Evolutionary conservation across 805 yeast species (phyloP).

Genomic region (Sugiyamaella chiloensis): DNA sequence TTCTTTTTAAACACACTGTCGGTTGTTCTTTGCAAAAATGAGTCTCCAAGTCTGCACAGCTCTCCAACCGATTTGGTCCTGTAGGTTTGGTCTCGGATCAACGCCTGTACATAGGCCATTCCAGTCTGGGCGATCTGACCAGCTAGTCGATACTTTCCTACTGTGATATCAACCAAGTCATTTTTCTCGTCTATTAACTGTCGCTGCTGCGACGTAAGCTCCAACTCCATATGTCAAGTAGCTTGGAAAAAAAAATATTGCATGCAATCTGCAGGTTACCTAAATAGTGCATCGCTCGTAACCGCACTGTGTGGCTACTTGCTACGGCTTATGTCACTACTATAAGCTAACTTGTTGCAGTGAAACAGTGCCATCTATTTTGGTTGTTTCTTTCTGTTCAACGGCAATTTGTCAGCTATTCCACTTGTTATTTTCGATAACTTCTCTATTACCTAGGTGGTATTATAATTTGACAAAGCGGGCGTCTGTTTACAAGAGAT

Average conservation of each 20-base stretch:
- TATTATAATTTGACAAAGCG: no score
- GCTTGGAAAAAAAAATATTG: conserved; percentile 1
- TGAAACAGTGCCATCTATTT: background rate
- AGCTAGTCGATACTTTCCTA: conserved; percentile 83
- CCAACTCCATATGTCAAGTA: conserved; percentile 19
- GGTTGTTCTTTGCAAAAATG: conserved; percentile 60
- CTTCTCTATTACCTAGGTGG: no score
- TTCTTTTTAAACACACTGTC: conserved; percentile 54
- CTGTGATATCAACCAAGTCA: conserved; percentile 53
- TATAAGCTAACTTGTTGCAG: no score
- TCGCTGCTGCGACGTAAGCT: conserved; percentile 23
- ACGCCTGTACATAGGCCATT: conserved; percentile 51
- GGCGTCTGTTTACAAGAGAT: no score
- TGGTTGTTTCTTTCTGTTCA: no score
- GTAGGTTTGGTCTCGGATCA: conserved; percentile 15
- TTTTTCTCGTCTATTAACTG: conserved; percentile 64
- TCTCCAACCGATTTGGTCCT: conserved; percentile 41
- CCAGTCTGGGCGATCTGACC: conserved; percentile 88
- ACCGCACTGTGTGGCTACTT: no score
- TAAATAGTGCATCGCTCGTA: no score
- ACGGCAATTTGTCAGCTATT: no score
- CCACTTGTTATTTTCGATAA: no score
- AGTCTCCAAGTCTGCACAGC: conserved; percentile 79
- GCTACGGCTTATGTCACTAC: no score
- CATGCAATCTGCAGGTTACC: no score